Evolutionary conservation across 106 monocot species (phyloP).

Genomic region (Allium cepa): DNA sequence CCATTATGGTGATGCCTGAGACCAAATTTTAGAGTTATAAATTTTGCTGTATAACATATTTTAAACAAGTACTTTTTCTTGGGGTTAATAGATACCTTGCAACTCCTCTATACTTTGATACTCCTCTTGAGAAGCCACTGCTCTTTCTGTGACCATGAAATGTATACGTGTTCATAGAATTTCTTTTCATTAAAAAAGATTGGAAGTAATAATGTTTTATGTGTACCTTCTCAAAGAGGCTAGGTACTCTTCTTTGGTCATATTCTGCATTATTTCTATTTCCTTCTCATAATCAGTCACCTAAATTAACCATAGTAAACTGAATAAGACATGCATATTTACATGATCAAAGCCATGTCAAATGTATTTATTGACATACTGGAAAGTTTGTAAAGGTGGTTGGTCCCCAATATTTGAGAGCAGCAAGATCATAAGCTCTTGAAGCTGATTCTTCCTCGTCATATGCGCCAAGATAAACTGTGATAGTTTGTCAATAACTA

Average conservation of each 20-base stretch:
- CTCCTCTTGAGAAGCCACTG: slow-evolving; percentile 47
- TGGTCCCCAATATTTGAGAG: slow-evolving; percentile 66
- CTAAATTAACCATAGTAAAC: slow-evolving; percentile 11
- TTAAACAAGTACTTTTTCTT: not conserved
- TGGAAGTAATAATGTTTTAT: too few species aligned
- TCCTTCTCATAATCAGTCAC: slow-evolving; percentile 44
- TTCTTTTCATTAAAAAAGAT: too few species aligned
- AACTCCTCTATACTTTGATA: slow-evolving; percentile 42
- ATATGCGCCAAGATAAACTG: slow-evolving; percentile 38
- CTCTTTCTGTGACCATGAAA: slow-evolving; percentile 20
- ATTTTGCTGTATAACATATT: not conserved
- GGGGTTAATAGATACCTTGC: slow-evolving; percentile 13
- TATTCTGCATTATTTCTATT: slow-evolving; percentile 63
- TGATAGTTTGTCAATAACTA: not conserved
- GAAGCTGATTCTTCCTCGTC: slow-evolving; percentile 66
- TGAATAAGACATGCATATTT: not conserved
- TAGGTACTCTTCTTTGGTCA: slow-evolving; percentile 66
- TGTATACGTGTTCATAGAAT: not conserved
- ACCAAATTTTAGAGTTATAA: not conserved
- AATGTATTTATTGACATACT: slow-evolving; percentile 15
- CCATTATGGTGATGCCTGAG: slow-evolving; percentile 92
- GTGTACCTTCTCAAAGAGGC: slow-evolving; percentile 70
- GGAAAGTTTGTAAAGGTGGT: slow-evolving; percentile 47
- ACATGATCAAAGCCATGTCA: not conserved
- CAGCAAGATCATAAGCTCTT: slow-evolving; percentile 62